These are phyloP conservation scores for Penstemon eatonii DNA, from an alignment of 257 asterid species.

Conservation along the genomic window DNA sequence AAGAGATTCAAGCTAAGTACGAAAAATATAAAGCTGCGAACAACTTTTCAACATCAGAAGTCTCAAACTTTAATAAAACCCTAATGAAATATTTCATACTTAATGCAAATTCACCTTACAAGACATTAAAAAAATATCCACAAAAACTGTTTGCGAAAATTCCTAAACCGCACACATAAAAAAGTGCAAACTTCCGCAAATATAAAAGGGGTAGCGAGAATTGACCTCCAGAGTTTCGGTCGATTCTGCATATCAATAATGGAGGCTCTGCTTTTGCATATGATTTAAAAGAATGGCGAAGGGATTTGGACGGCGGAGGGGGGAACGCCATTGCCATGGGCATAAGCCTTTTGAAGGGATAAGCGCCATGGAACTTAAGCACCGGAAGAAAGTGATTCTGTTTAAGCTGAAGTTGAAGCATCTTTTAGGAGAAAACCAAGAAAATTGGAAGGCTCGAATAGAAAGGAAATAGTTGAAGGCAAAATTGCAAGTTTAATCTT, in stretches of 20 bases:
- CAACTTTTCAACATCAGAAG: background rate
- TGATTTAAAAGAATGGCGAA: constrained; percentile 23
- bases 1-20: no score
- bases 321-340: constrained; percentile 28
- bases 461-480: background rate
- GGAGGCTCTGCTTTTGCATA: constrained; percentile 25
- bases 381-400: constrained; percentile 32
- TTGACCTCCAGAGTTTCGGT: constrained; percentile 46
- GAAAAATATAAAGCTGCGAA: no score
- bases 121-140: background rate
- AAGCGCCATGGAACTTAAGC: constrained; percentile 31
- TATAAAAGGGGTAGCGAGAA: constrained; percentile 18
- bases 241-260: constrained; percentile 38
- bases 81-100: background rate
- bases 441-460: constrained; percentile 11
- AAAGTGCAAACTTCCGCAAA: background rate
- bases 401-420: constrained; percentile 36
- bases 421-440: no score
- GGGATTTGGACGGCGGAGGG: constrained; percentile 14
- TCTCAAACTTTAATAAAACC: background rate
- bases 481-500: background rate
- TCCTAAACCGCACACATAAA: constrained; percentile 2
- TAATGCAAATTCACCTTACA: background rate
- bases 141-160: constrained; percentile 35
- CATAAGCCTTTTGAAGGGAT: constrained; percentile 21